Base-by-base conservation (phyloP, 495 filamentous ascomycete species). In the Haplographium delicatum region DNA sequence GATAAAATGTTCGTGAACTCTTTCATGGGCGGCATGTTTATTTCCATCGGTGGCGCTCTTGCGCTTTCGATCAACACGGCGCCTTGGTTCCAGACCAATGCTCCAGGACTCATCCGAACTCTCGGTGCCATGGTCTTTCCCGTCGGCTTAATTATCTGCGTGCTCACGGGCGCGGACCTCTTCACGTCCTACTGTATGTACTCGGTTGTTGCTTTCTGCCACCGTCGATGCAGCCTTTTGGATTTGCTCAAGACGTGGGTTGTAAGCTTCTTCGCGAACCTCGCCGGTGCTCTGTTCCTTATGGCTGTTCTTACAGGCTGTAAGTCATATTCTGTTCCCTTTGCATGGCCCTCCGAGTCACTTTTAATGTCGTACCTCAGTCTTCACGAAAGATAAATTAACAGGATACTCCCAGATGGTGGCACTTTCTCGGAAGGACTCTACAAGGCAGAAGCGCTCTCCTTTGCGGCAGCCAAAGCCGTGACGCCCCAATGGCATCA, bases 131-230 rank as follows among this genome's bases (percentile, higher is more conserved):
- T 80, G 34, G 68, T 83, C 20, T 84, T 83, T 50, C 80, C 78
- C 1, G 72, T 78, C 37, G 80, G 79, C 2, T 63, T 82, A 59
- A 69, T 72, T 27, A 74, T 81, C 69, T 79, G 82, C 40, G 69
- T 83, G 25, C 57, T 83, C n/a, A 79, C 72, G 1, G 76, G 79
- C 1, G 70, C 73, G 1, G 80, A 83, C 55, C 70, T 83, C 8
- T 82, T 74, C 47, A 83, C 80, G 3, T 73, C 76, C 4, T 77
- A 74, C 19, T 75, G 78, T 51, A 76, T 84, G 74, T 81, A 71
- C 40, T 81, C 77, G 1, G 75, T 72, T 0, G 62, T 80, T n/a
- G 75, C 80, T 0, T 63, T 66, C 3, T 65, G 81, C 0, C 76
- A 83, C 47, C 66, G 73, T 23, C 68, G 75, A 22, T 53, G 81